Evolutionary conservation across 176 grass and related monocot species (phyloP).

Genomic region (Cenchrus americanus): DNA sequence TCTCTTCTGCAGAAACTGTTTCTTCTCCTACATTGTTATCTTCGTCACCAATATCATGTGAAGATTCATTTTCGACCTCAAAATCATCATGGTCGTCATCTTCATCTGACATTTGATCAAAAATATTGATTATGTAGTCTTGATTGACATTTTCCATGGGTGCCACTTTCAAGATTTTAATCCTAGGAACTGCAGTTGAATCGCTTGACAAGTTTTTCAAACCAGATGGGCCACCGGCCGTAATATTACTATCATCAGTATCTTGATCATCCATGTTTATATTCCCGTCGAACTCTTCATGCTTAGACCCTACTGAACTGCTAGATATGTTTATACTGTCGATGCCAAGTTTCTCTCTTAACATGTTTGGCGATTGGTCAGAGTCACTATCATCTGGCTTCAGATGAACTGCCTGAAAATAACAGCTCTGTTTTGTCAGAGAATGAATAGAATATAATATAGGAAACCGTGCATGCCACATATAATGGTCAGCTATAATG

Average conservation of each 20-base stretch:
- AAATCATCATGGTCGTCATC: conserved; percentile 59
- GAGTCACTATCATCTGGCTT: conserved; percentile 64
- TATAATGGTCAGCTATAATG: neutral
- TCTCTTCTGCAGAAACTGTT: conserved; percentile 56
- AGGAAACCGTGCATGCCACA: conserved; percentile 1
- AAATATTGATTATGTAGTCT: conserved; percentile 87
- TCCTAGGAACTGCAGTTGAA: conserved; percentile 58
- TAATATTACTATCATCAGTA: conserved; percentile 58
- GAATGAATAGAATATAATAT: conserved; percentile 10
- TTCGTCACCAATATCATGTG: conserved; percentile 60
- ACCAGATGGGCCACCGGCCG: conserved; percentile 59
- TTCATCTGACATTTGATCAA: conserved; percentile 88
- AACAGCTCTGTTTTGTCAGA: conserved; percentile 11
- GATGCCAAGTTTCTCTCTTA: conserved; percentile 52
- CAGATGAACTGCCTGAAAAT: conserved; percentile 82
- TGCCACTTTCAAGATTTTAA: conserved; percentile 81
- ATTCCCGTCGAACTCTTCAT: conserved; percentile 45
- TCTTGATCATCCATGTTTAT: conserved; percentile 58
- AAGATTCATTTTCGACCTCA: conserved; percentile 61
- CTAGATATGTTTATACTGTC: conserved; percentile 61
- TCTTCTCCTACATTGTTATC: conserved; percentile 68
- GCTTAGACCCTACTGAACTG: conserved; percentile 56
- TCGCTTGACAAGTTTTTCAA: conserved; percentile 65
- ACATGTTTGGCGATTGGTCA: conserved; percentile 45
- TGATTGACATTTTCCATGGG: conserved; percentile 71